phyloP scores from a whole-genome alignment of 2,329 filamentous ascomycete species.

The Neopestalotiopsis sp. region DNA sequence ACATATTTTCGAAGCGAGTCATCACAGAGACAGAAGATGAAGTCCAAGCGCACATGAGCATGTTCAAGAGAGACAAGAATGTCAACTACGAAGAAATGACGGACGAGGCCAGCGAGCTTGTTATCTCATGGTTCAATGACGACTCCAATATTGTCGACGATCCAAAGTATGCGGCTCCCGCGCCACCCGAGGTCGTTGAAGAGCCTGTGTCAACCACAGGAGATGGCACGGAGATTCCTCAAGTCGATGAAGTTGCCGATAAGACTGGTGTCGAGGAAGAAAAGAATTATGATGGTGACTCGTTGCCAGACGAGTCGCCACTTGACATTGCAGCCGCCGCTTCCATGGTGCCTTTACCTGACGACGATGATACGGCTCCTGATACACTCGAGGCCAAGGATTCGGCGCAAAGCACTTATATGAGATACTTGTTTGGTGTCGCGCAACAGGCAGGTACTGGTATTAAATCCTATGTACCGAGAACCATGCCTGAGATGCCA shows the following conservation, averaged over 20 bases:
- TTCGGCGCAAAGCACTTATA: slow-evolving; percentile 46
- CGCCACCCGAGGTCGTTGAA: slow-evolving; percentile 43
- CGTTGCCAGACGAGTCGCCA: slow-evolving; percentile 47
- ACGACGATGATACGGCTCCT: slow-evolving; percentile 40
- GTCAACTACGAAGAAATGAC: slow-evolving; percentile 68
- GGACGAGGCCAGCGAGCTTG: slow-evolving; percentile 60
- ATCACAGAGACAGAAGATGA: slow-evolving; percentile 73
- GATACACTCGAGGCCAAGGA: slow-evolving; percentile 39
- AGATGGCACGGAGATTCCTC: slow-evolving; percentile 36
- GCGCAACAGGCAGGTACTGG: slow-evolving; percentile 54
- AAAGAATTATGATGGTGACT: slow-evolving; percentile 24
- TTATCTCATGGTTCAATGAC: slow-evolving; percentile 61
- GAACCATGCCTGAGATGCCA: slow-evolving; percentile 45
- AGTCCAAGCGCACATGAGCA: slow-evolving; percentile 71
- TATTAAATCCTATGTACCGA: slow-evolving; percentile 50
- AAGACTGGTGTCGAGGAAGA: slow-evolving; percentile 28
- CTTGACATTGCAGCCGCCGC: slow-evolving; percentile 59
- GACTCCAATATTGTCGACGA: slow-evolving; percentile 52
- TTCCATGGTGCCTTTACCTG: slow-evolving; percentile 52
- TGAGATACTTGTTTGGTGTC: slow-evolving; percentile 54
- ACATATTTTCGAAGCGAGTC: slow-evolving; percentile 56
- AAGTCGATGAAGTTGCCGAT: slow-evolving; percentile 28
- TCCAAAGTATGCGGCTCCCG: slow-evolving; percentile 47
- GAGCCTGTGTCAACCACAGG: slow-evolving; percentile 38
- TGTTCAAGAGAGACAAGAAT: slow-evolving; percentile 69